Evolutionary conservation across 2,329 filamentous ascomycete genomes (phyloP), one percentile per base, ranked within the genome.

Genomic region (Beauveria scarabaeidicola): DNA sequence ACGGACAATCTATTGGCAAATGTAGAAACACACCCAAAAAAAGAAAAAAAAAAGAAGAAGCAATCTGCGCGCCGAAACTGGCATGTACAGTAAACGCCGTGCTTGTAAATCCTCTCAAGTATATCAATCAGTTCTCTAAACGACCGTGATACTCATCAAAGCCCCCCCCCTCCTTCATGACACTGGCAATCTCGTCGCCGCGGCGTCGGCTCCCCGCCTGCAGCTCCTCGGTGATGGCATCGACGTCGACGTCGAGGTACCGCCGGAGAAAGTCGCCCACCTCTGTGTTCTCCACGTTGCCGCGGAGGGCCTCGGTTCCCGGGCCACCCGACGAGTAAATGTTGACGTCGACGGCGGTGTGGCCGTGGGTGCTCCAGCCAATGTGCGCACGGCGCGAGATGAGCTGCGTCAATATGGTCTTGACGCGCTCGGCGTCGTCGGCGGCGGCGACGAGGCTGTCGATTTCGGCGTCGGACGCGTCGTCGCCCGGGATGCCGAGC

Each of bases 221-320:
- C 48, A 99, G 75, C 72, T 94, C 86, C 68, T 84, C 77, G 1
- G 92, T 97, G 59, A 97, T 84, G 36, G 79, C 78, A 1, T 90
- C 82, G 1, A 96, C 83, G 69, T 97, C 87, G 1, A 97, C 83
- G 52, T 83, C 82, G 0, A 99, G 81, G 68, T 94, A 99, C 9
- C 85, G 77, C 8, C 84, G 78, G 61, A 99, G 74, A 72, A 97
- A 99, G 48, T 82, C 77, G 38, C 94, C 94, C 1, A 99, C 81
- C 27, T 97, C 91, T 0, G 87, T 97, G 70, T 99, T 99, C 77
- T 99, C 94, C 58, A 95, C 87, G 71, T 97, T 97, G 8, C 93
- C 93, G 3, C 83, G 77, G 7, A 96, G 78, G 15, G 81, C 78
- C 47, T 82, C 80, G 0, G 86, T 83, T 41, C 82, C 79, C 0